Conservation (phyloP, 352 stramenopile genomes). For the Pythium aquatile region DNA sequence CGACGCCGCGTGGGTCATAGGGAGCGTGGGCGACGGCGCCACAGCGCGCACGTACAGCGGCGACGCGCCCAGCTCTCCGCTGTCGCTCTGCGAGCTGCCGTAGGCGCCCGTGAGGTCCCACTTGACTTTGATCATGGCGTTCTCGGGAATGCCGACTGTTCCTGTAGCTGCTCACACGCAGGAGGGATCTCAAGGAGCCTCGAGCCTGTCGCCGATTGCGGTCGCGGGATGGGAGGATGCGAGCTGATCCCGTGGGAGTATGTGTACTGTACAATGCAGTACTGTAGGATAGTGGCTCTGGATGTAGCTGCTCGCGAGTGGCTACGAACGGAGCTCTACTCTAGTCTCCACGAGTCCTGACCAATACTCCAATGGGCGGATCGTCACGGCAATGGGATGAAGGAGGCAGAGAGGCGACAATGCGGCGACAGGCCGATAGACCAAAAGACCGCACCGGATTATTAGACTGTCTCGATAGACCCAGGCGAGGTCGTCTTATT, state of each 20-base stretch:
- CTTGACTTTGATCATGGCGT: slow-evolving; percentile 67
- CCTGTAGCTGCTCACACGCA: too few relatives aligned
- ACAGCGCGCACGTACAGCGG: slow-evolving; percentile 6
- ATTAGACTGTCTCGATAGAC: slow-evolving; percentile 1
- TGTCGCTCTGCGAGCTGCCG: slow-evolving; percentile 16
- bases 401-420: neutral
- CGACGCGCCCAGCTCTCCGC: neutral
- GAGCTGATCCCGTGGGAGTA: neutral
- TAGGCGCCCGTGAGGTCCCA: slow-evolving; percentile 51
- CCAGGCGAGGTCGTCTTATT: neutral
- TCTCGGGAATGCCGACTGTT: neutral
- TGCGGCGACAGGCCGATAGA: slow-evolving; percentile 3
- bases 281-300: neutral
- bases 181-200: neutral
- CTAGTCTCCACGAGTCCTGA: neutral
- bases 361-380: neutral
- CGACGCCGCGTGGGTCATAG: neutral
- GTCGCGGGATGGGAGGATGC: neutral
- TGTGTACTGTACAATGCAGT: neutral
- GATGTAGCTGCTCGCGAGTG: neutral
- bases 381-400: neutral
- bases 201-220: neutral
- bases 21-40: neutral
- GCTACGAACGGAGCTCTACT: neutral
- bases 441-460: neutral